These are phyloP conservation scores for Musa troglodytarum DNA, from an alignment of 176 grass and related monocot genomes.

Conservation along the genomic window DNA sequence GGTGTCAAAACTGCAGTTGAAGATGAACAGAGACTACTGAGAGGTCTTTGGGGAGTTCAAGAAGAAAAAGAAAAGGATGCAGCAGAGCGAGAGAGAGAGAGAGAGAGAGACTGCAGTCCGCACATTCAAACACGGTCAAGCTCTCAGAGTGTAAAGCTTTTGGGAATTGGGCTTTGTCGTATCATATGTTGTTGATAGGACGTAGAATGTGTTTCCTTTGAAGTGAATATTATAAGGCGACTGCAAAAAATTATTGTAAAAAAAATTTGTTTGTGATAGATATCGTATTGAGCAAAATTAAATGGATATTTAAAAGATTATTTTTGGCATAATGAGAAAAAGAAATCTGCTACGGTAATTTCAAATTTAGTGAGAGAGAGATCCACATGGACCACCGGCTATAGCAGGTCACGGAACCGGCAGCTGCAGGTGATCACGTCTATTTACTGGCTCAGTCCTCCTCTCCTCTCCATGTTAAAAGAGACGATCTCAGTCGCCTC, in stretches of 20 bases:
- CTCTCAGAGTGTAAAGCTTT: neutral
- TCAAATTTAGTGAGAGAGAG: too few relatives aligned
- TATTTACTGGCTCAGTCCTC: neutral
- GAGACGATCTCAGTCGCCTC: neutral
- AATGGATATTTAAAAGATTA: too few relatives aligned
- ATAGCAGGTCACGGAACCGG: neutral
- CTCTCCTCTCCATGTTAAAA: neutral
- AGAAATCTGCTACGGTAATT: too few relatives aligned
- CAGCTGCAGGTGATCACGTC: neutral
- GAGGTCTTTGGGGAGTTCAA: neutral
- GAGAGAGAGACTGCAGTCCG: neutral
- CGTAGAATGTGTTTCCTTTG: too few relatives aligned
- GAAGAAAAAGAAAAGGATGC: neutral
- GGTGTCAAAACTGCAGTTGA: too few relatives aligned
- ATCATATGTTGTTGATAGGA: too few relatives aligned
- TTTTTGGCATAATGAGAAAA: too few relatives aligned
- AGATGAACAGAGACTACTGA: neutral
- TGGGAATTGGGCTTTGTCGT: neutral
- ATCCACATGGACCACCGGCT: neutral
- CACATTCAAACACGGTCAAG: neutral
- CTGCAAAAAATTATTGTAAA: too few relatives aligned
- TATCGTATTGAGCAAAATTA: too few relatives aligned
- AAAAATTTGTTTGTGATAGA: too few relatives aligned
- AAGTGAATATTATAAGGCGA: too few relatives aligned
- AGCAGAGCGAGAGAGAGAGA: neutral